Base-by-base conservation (phyloP, 129 eudicot genomes). In the Artemisia tridentata region DNA sequence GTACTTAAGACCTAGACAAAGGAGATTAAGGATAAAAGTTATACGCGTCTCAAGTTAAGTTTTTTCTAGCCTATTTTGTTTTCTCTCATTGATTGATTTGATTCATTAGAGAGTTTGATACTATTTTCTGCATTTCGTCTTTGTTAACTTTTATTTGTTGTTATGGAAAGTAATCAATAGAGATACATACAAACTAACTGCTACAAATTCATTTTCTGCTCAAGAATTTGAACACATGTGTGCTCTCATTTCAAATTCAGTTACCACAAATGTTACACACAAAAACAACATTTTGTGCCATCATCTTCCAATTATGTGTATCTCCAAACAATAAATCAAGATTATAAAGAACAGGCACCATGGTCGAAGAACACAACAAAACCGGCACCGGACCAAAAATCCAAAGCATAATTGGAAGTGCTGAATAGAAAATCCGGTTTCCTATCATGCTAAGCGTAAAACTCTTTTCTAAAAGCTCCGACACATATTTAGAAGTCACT, bases 351-450 rank as follows among this genome's bases (percentile, higher is more conserved):
- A 91, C 71, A 3, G 91, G 87, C 31, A 91, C 96, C 84, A 91
- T 41, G 12, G 87, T 76, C 1, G 81, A 52, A n/a, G 78, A 82
- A 34, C 89, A 88, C 68, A 91, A 58, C 62, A 91, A 88, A 23
- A 91, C 96, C 3, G 84, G 71, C 45, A 88, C 96, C 2, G 97
- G 97, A 12, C 97, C 97, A 52, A 91, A 91, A 7, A 86, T 88
- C 97, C 97, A 91, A 25, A 91, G 93, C 88, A 91, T 20, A 31
- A 91, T 50, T 1, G 96, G 97, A 53, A 91, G 64, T 0, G 93
- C 96, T 0, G 71, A 61, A 51, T 88, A 88, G 65, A 91, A 84
- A 53, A 91, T 27, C 63, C 97, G 64, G 55, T 91, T 91, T 25
- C 97, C 97, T 10, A 84, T 85, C n/a, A 81, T 69, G 79, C 80